These are phyloP conservation scores for Pinus albicaulis DNA, from an alignment of 75 land plant genomes.

Conservation along the genomic window DNA sequence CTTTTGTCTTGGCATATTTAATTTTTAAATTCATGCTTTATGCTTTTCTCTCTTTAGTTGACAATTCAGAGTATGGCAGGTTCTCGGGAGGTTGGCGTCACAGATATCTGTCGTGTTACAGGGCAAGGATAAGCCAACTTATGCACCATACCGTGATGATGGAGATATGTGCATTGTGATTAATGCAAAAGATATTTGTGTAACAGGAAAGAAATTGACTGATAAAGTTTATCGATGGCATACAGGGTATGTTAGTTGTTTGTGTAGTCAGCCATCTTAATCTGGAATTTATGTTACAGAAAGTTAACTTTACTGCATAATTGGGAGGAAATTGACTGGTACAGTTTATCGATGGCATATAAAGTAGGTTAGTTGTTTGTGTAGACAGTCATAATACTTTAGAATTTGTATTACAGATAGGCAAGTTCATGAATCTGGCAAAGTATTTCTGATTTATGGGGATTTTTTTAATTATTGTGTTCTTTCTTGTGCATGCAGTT, in stretches of 20 bases:
- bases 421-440: background rate
- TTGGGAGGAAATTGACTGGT: slow-evolving; percentile 84
- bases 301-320: slow-evolving; percentile 22
- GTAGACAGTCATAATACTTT: background rate
- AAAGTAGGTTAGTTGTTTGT: slow-evolving; percentile 43
- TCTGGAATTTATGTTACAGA: background rate
- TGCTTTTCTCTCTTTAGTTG: background rate
- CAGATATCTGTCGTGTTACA: slow-evolving; percentile 78
- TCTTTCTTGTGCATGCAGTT: slow-evolving; percentile 36
- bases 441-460: background rate
- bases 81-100: slow-evolving; percentile 89
- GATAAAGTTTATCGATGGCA: slow-evolving; percentile 90
- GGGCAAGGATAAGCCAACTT: slow-evolving; percentile 97
- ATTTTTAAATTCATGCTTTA: background rate
- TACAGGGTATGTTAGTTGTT: slow-evolving; percentile 63
- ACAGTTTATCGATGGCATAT: slow-evolving; percentile 92
- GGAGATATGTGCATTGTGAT: slow-evolving; percentile 94
- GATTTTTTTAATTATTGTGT: background rate
- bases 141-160: slow-evolving; percentile 77
- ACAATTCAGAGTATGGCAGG: slow-evolving; percentile 28
- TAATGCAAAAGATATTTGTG: slow-evolving; percentile 81
- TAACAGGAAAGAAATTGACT: slow-evolving; percentile 85
- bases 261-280: background rate
- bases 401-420: background rate
- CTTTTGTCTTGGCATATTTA: background rate